Conservation (phyloP, 331 rosid genomes). For the Spiraea crenata region DNA sequence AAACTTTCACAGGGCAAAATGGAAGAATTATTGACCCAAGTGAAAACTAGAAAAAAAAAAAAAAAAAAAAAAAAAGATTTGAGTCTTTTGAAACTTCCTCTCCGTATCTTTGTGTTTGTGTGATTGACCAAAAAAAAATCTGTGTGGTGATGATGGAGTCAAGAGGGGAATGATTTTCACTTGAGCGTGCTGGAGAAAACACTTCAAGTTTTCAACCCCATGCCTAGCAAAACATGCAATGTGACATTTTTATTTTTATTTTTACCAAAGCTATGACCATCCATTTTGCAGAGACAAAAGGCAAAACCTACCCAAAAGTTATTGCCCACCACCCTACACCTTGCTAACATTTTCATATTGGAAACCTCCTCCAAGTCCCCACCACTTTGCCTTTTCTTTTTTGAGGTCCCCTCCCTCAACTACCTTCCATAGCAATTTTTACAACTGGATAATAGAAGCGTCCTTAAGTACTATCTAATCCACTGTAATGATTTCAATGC, state of each 20-base stretch:
- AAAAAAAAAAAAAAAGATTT: too few relatives aligned
- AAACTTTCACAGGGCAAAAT: conserved; percentile 11
- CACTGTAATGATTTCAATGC: conserved; percentile 23
- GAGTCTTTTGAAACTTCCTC: neutral
- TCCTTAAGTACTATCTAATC: conserved; percentile 27
- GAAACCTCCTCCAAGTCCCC: conserved; percentile 16
- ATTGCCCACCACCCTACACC: neutral
- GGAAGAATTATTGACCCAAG: conserved; percentile 14
- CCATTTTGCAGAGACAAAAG: conserved; percentile 21
- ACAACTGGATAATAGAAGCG: neutral
- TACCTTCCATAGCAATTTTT: conserved; percentile 30
- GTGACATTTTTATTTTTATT: conserved; percentile 1
- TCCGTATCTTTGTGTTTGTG: neutral
- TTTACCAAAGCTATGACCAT: conserved; percentile 17
- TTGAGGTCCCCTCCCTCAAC: conserved; percentile 32
- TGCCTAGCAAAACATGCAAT: conserved; percentile 29
- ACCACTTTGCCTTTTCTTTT: conserved; percentile 22
- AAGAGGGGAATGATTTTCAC: conserved; percentile 43
- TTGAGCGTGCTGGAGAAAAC: conserved; percentile 37
- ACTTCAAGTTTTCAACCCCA: conserved; percentile 11
- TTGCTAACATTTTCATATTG: conserved; percentile 22
- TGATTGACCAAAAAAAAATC: neutral
- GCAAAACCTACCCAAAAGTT: neutral
- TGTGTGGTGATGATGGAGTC: conserved; percentile 35
- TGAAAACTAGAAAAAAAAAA: conserved; percentile 14